These are phyloP conservation scores for Gynandropsis gynandra DNA, from an alignment of 345 rosid species.

Conservation along the genomic window DNA sequence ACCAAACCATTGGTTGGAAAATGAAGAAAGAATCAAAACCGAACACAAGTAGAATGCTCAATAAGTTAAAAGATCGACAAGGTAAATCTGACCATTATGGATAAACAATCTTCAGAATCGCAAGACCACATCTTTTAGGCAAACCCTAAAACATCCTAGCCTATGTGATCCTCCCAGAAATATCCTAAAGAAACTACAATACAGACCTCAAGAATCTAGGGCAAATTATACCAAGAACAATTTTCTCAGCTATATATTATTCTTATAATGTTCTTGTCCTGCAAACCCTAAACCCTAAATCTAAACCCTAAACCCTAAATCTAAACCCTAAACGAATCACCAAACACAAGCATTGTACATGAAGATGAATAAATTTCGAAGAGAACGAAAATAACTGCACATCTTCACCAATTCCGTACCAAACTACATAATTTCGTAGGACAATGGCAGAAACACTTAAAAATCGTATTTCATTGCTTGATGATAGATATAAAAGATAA, in stretches of 20 bases:
- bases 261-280: too few species aligned
- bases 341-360: too few species aligned
- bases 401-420: background rate
- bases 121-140: background rate
- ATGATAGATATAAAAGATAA: slow-evolving; percentile 6
- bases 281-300: too few species aligned
- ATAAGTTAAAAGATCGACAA: background rate
- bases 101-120: background rate
- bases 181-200: too few species aligned
- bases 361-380: too few species aligned
- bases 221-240: too few species aligned
- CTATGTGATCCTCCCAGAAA: too few species aligned
- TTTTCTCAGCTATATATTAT: too few species aligned
- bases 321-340: too few species aligned
- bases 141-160: background rate
- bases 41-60: slow-evolving; percentile 4
- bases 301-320: too few species aligned
- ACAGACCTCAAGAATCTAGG: too few species aligned
- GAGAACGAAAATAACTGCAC: too few species aligned
- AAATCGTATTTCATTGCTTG: slow-evolving; percentile 14
- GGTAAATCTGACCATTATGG: background rate
- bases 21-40: background rate
- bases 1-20: slow-evolving; percentile 1
- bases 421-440: slow-evolving; percentile 6
- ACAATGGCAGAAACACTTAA: slow-evolving; percentile 1